phyloP scores from a whole-genome alignment of 2,329 filamentous ascomycete genomes.

The Xylaria sp. region DNA sequence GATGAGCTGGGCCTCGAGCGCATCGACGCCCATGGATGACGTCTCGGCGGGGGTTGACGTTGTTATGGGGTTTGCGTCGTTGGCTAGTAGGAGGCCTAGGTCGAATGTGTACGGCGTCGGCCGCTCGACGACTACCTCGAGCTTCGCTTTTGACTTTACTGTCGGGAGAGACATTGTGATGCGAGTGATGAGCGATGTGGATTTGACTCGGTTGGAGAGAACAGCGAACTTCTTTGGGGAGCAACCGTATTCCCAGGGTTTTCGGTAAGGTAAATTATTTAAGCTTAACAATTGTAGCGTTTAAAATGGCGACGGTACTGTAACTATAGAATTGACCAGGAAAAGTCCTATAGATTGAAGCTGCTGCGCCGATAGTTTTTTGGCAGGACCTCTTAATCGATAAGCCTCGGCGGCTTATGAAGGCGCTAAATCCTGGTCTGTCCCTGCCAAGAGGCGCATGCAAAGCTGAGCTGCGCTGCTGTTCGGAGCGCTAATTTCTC shows the following conservation, averaged over 20 bases:
- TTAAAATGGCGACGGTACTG: not conserved
- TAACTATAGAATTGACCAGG: constrained; percentile 14
- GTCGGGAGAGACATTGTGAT: constrained; percentile 42
- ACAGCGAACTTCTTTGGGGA: not conserved
- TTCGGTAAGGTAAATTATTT: not conserved
- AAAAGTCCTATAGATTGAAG: constrained; percentile 34
- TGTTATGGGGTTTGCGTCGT: constrained; percentile 80
- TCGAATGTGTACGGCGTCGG: constrained; percentile 51
- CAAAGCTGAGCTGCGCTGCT: no score
- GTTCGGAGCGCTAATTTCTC: constrained; percentile 41
- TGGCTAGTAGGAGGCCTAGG: constrained; percentile 79
- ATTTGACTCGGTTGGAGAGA: not conserved
- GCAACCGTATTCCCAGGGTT: no score
- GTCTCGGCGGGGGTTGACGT: constrained; percentile 39
- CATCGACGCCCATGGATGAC: constrained; percentile 60
- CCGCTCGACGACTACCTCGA: constrained; percentile 48
- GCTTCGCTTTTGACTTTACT: constrained; percentile 43
- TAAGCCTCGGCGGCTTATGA: constrained; percentile 31
- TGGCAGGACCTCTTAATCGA: constrained; percentile 42
- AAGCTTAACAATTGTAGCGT: not conserved
- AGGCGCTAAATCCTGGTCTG: not conserved
- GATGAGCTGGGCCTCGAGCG: constrained; percentile 75
- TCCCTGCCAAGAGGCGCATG: constrained; percentile 19
- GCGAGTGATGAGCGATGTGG: not conserved
- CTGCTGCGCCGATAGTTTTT: constrained; percentile 37